Evolutionary conservation across 768 basidiomycete genomes (phyloP).

Genomic region (Tricholoma saponaceum): DNA sequence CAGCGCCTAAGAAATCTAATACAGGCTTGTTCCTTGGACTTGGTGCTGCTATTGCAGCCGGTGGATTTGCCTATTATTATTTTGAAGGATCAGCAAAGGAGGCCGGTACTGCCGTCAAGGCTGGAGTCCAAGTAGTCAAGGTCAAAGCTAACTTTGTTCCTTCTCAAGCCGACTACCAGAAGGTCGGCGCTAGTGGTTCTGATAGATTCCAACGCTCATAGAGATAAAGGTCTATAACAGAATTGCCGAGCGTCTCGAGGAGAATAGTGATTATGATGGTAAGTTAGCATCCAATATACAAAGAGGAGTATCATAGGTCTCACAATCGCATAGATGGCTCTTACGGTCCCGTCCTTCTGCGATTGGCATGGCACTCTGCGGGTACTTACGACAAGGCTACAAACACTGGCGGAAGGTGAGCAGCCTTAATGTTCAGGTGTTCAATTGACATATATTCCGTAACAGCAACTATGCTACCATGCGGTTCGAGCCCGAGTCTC

Average conservation of each 20-base stretch:
- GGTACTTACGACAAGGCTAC: conserved; percentile 86
- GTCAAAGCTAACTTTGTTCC: conserved; percentile 68
- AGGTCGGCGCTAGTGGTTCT: conserved; percentile 41
- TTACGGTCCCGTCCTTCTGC: conserved; percentile 81
- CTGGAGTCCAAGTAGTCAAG: conserved; percentile 59
- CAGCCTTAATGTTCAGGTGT: conserved; percentile 2
- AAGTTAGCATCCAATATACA: conserved; percentile 10
- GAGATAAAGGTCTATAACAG: conserved; percentile 77
- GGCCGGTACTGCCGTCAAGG: conserved; percentile 52
- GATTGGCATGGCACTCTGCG: conserved; percentile 92
- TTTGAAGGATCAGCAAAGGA: conserved; percentile 44
- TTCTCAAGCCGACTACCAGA: conserved; percentile 84
- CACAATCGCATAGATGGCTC: conserved; percentile 62
- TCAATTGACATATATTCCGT: conserved; percentile 1
- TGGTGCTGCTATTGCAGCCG: conserved; percentile 54
- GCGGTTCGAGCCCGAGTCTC: conserved; percentile 89
- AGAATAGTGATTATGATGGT: conserved; percentile 87
- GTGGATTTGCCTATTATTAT: conserved; percentile 62
- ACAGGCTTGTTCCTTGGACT: conserved; percentile 55
- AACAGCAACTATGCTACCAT: conserved; percentile 95
- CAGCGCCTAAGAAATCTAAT: conserved; percentile 45
- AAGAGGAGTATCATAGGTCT: not conserved
- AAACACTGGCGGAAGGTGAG: conserved; percentile 76
- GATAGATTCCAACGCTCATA: not conserved
- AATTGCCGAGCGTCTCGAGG: conserved; percentile 74